Percentiles rank a stretch among this genome's conserved stretches.
Conservation (phyloP, 257 asterid genomes). For the Ballota nigra region DNA sequence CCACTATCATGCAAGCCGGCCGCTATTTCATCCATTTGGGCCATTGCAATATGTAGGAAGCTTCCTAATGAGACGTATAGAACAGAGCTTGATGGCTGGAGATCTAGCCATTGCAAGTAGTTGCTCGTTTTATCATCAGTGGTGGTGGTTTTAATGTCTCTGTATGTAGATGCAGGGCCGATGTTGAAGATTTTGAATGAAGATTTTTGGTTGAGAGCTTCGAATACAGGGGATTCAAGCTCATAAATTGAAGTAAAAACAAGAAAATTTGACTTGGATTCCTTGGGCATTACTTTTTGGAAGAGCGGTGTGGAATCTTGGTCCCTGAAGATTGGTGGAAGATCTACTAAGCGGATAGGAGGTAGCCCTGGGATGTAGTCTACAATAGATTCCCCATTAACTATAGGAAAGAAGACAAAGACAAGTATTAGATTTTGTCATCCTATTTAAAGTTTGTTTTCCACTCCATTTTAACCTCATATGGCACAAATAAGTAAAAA, state of each 20-base stretch:
- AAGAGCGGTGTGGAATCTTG: not conserved
- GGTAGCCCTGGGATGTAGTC: slow-evolving; percentile 61
- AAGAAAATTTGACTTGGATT: slow-evolving; percentile 29
- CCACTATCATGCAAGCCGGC: slow-evolving; percentile 45
- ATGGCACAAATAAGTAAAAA: too few species aligned
- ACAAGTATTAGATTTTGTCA: too few species aligned
- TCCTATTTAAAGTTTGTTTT: too few species aligned
- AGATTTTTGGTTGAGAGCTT: slow-evolving; percentile 27
- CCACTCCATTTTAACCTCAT: too few species aligned
- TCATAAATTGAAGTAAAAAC: slow-evolving; percentile 43
- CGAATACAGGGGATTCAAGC: slow-evolving; percentile 46
- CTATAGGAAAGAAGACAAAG: not conserved
- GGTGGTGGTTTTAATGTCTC: not conserved
- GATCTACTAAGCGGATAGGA: slow-evolving; percentile 34
- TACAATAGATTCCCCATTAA: slow-evolving; percentile 34
- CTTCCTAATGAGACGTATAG: slow-evolving; percentile 65
- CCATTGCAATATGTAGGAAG: slow-evolving; percentile 36
- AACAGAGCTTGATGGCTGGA: slow-evolving; percentile 51
- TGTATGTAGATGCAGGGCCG: slow-evolving; percentile 42
- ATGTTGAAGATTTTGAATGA: slow-evolving; percentile 32
- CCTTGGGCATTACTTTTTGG: not conserved
- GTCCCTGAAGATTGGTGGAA: slow-evolving; percentile 29
- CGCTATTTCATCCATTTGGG: slow-evolving; percentile 49
- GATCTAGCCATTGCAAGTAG: slow-evolving; percentile 45
- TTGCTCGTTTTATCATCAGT: not conserved